phyloP scores from a whole-genome alignment of 306 rosid genomes.

The Sesbania bispinosa region DNA sequence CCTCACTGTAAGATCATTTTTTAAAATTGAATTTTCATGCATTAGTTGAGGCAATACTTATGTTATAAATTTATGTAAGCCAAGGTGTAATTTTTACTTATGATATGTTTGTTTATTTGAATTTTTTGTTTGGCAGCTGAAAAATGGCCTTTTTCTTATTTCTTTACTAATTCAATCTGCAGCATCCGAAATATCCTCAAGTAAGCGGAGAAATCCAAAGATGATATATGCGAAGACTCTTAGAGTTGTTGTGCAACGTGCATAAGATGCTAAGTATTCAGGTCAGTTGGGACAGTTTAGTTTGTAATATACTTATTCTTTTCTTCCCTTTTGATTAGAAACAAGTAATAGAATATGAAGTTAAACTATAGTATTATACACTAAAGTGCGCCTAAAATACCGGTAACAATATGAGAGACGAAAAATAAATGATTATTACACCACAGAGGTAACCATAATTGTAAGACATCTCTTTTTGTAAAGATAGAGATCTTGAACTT shows the following conservation, averaged over 20 bases:
- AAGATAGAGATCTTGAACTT: not conserved
- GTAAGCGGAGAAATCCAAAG: conserved; percentile 69
- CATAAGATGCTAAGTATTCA: conserved; percentile 67
- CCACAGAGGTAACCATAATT: not conserved
- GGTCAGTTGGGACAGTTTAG: conserved; percentile 42
- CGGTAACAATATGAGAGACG: not conserved
- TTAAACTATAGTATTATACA: not conserved
- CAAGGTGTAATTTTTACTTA: conserved; percentile 2
- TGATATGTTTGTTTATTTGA: conserved; percentile 24
- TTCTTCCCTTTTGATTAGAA: not conserved
- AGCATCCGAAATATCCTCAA: conserved; percentile 70
- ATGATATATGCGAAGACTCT: conserved; percentile 76
- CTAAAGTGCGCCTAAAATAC: not conserved
- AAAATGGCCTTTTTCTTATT: conserved; percentile 88
- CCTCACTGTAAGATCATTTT: conserved; percentile 55
- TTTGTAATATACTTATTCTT: not conserved
- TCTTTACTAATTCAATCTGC: conserved; percentile 63
- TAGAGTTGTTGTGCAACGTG: conserved; percentile 68
- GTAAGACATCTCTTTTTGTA: not conserved
- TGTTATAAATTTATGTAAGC: not conserved
- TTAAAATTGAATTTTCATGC: not conserved
- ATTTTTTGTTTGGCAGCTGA: conserved; percentile 58
- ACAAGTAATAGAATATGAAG: not conserved
- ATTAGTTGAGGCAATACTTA: conserved; percentile 16
- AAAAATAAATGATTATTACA: not conserved